Conservation (phyloP, 2,329 filamentous ascomycete species). For the Geosmithia flava region DNA sequence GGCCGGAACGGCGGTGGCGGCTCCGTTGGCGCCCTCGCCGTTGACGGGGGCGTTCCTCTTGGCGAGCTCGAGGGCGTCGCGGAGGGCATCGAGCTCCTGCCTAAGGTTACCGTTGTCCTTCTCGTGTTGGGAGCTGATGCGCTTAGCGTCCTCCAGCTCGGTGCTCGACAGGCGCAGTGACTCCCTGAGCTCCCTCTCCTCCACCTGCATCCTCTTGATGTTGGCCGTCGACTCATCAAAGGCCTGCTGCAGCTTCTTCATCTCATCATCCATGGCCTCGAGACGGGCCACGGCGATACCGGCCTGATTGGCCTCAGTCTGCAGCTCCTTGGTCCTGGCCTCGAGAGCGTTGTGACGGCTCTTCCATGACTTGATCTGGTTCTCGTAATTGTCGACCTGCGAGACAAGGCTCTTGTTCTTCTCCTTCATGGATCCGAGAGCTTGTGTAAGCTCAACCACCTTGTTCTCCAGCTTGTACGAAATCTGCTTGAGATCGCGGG, state of each 20-base stretch:
- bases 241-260: constrained; percentile 77
- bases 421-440: constrained; percentile 78
- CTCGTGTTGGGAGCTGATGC: constrained; percentile 64
- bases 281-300: constrained; percentile 88
- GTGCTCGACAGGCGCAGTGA: constrained; percentile 66
- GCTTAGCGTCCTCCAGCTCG: constrained; percentile 69
- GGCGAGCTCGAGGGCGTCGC: constrained; percentile 83
- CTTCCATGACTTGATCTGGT: constrained; percentile 93
- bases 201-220: constrained; percentile 88
- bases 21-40: constrained; percentile 36
- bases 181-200: constrained; percentile 77
- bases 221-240: constrained; percentile 86
- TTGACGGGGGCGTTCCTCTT: constrained; percentile 67
- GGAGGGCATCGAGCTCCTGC: constrained; percentile 79
- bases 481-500: constrained; percentile 96
- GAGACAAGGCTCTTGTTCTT: constrained; percentile 84
- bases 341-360: constrained; percentile 84
- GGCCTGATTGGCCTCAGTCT: constrained; percentile 93
- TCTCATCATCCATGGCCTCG: constrained; percentile 86
- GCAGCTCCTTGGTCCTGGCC: constrained; percentile 80
- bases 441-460: constrained; percentile 95
- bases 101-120: constrained; percentile 75
- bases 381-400: constrained; percentile 92
- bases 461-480: constrained; percentile 99
- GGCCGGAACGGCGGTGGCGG: constrained; percentile 31